Evolutionary conservation across 1,284 basidiomycete species (phyloP).

Genomic region (Thelephora terrestris): DNA sequence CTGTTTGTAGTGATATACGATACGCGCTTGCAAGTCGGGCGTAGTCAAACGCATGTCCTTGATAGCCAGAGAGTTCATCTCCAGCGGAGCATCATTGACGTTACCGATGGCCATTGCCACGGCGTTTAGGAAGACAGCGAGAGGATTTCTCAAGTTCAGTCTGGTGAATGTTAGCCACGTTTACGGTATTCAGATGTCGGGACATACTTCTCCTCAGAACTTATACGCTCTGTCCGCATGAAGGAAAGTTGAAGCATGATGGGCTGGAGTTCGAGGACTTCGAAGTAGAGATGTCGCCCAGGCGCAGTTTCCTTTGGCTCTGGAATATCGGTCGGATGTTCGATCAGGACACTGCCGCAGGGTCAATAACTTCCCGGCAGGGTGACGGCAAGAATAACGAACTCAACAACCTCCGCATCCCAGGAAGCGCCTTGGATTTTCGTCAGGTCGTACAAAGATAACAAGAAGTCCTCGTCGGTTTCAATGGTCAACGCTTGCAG

Average conservation of each 20-base stretch:
- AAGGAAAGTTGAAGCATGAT: slow-evolving; percentile 91
- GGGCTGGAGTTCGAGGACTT: slow-evolving; percentile 95
- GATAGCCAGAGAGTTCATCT: slow-evolving; percentile 90
- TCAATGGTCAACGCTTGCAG: slow-evolving; percentile 94
- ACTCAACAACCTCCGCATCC: slow-evolving; percentile 74
- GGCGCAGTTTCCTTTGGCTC: slow-evolving; percentile 60
- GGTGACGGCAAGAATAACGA: slow-evolving; percentile 20
- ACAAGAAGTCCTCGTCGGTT: slow-evolving; percentile 94
- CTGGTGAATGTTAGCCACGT: slow-evolving; percentile 26
- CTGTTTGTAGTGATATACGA: slow-evolving; percentile 90
- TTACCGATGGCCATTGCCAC: slow-evolving; percentile 97
- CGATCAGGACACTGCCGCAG: slow-evolving; percentile 59
- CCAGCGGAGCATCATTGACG: slow-evolving; percentile 93
- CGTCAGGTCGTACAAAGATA: slow-evolving; percentile 85
- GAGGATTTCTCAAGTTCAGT: slow-evolving; percentile 79
- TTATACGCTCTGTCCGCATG: slow-evolving; percentile 92
- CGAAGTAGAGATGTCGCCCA: slow-evolving; percentile 88
- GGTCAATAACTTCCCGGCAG: background rate
- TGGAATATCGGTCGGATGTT: slow-evolving; percentile 65
- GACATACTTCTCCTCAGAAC: slow-evolving; percentile 84
- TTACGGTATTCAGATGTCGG: background rate
- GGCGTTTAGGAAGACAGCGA: slow-evolving; percentile 91
- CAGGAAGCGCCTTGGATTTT: slow-evolving; percentile 88
- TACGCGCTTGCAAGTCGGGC: slow-evolving; percentile 77
- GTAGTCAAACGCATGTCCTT: slow-evolving; percentile 89